Evolutionary conservation across 2,329 filamentous ascomycete genomes (phyloP), one percentile per base, ranked within the genome.

Genomic region (Aspergillus neoniger): DNA sequence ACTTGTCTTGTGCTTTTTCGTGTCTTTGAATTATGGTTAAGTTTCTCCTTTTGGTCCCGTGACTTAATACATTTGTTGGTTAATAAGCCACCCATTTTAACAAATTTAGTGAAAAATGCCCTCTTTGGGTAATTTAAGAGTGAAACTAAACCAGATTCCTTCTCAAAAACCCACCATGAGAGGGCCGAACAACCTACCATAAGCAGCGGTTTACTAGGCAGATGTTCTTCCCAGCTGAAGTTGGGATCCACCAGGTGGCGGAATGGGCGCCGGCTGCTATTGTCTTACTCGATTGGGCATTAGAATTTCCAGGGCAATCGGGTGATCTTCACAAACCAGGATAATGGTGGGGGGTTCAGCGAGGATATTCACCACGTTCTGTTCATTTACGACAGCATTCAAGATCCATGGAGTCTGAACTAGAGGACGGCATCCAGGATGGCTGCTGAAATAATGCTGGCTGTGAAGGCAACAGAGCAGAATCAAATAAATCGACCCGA

Each of bases 321-420:
- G 65, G 61, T 65, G 65, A 67, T 67, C 63, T 59, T 65, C 63
- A 53, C 55, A 47, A 21, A 36, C 55, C 58, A 58, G 51, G 56
- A 48, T 56, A 51, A 49, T 36, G 53, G 58, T 57, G 58, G 57
- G 59, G 41, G 54, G 12, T 36, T 44, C 41, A 44, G 41, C 10
- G 9, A 44, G 14, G 19, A 7, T 7, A 23, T 44, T 44, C 12
- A 36, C 32, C 32, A 36, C 32, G 32, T 36, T 36, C 32, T 36
- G 2, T 12, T 36, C 32, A 36, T 14, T 14, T 5, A 14, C 10
- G 32, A 36, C 32, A 36, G 12, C 32, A 15, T 14, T 36, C 32
- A 36, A 32, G 32, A 14, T 36, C 32, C 32, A 36, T 36, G 12
- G 12, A 15, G 32, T 14, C 32, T 15, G 32, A 12, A 36, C 32